These are phyloP conservation scores for Tetrastigma voinierianum DNA, from an alignment of 164 flowering plant species.

Conservation along the genomic window DNA sequence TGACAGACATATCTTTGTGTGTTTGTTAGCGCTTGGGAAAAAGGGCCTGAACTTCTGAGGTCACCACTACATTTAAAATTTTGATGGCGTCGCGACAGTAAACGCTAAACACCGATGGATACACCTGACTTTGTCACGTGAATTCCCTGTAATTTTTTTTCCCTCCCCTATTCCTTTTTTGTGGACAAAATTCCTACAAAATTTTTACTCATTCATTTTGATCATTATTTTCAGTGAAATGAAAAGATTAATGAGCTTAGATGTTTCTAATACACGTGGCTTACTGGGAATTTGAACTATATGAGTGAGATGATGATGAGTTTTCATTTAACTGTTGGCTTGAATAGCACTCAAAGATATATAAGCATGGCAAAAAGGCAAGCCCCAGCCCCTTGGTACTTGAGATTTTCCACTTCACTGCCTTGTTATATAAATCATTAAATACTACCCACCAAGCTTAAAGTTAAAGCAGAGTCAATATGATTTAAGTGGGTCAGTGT, in stretches of 20 bases:
- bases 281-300: no score
- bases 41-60: no score
- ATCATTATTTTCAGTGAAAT: background rate
- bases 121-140: slow-evolving; percentile 17
- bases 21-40: no score
- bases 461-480: slow-evolving; percentile 16
- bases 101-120: background rate
- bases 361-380: background rate
- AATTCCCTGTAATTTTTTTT: slow-evolving; percentile 9
- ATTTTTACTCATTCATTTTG: background rate
- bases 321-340: slow-evolving; percentile 3
- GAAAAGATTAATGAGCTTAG: no score
- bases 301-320: no score
- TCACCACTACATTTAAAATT: background rate
- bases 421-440: background rate
- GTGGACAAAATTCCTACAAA: no score
- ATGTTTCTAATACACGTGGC: no score
- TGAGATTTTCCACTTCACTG: background rate
- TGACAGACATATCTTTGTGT: no score
- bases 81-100: background rate
- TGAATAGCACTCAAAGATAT: slow-evolving; percentile 25
- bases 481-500: slow-evolving; percentile 8
- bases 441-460: slow-evolving; percentile 5
- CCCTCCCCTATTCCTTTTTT: background rate
- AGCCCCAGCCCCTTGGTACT: background rate